Conservation (phyloP, 441 rosid species). For the Arabidopsis hybrid region DNA sequence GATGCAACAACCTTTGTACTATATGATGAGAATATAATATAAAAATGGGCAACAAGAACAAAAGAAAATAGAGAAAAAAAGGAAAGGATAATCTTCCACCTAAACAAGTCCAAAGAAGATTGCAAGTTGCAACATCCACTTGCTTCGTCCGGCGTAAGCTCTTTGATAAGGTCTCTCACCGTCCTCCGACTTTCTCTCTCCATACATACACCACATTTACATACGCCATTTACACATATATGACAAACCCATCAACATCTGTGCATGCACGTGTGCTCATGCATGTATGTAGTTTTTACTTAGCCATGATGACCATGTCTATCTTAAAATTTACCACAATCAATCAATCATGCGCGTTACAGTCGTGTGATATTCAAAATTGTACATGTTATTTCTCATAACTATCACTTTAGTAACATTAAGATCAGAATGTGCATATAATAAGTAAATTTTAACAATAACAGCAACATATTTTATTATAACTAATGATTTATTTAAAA, state of each 20-base stretch:
- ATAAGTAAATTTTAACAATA: not conserved
- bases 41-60: conserved; percentile 41
- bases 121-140: conserved; percentile 52
- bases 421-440: too few relatives aligned
- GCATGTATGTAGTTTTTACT: conserved; percentile 34
- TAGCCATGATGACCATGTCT: conserved; percentile 6
- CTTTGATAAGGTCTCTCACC: conserved; percentile 45
- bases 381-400: not conserved
- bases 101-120: conserved; percentile 42
- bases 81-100: conserved; percentile 44
- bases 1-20: conserved; percentile 45
- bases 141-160: conserved; percentile 46
- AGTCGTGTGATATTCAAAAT: not conserved
- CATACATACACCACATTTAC: conserved; percentile 17
- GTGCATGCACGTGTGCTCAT: conserved; percentile 50
- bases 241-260: conserved; percentile 47
- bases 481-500: not conserved
- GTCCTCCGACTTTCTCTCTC: conserved; percentile 33
- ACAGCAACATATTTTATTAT: conserved; percentile 1
- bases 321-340: not conserved
- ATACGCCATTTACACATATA: conserved; percentile 27
- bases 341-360: conserved; percentile 6
- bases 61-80: conserved; percentile 8
- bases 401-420: not conserved
- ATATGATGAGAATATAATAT: conserved; percentile 23